These are phyloP conservation scores for Candida pseudofarinosa DNA, from an alignment of 805 yeast species.

Conservation along the genomic window DNA sequence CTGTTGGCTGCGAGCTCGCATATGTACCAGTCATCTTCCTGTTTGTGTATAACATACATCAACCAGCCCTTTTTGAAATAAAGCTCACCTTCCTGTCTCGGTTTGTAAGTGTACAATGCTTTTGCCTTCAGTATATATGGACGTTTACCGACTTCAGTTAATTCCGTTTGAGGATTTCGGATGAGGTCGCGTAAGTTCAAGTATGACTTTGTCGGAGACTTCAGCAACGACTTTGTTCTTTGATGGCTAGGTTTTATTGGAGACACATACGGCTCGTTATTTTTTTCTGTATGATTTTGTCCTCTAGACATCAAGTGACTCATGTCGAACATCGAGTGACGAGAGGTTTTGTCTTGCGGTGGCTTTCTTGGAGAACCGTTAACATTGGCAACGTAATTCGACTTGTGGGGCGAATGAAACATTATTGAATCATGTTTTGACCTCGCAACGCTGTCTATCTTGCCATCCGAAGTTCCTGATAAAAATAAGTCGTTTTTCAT, in stretches of 20 bases:
- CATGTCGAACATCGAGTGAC: slow-evolving; percentile 23
- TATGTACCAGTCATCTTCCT: slow-evolving; percentile 42
- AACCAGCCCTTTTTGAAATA: slow-evolving; percentile 38
- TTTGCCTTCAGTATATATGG: slow-evolving; percentile 32
- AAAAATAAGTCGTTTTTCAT: slow-evolving; percentile 1
- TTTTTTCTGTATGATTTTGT: slow-evolving; percentile 5
- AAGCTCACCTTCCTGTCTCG: slow-evolving; percentile 40
- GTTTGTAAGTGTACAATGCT: slow-evolving; percentile 36
- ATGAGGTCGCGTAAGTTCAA: slow-evolving; percentile 28
- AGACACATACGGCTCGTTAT: neutral
- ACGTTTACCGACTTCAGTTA: slow-evolving; percentile 30
- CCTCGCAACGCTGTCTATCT: slow-evolving; percentile 30
- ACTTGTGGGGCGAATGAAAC: slow-evolving; percentile 8
- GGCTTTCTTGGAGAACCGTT: slow-evolving; percentile 10
- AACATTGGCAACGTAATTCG: neutral
- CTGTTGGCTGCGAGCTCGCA: slow-evolving; percentile 39
- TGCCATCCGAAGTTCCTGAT: slow-evolving; percentile 18
- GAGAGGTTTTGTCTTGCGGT: slow-evolving; percentile 8
- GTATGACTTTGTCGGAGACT: slow-evolving; percentile 32
- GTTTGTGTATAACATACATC: slow-evolving; percentile 39
- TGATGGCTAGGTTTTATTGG: neutral
- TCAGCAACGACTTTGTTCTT: slow-evolving; percentile 23
- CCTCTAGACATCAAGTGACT: slow-evolving; percentile 5
- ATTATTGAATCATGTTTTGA: slow-evolving; percentile 23
- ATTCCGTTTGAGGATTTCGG: slow-evolving; percentile 4